Evolutionary conservation across 2,329 filamentous ascomycete genomes (phyloP).

Genomic region (Zasmidium citrigriseum): DNA sequence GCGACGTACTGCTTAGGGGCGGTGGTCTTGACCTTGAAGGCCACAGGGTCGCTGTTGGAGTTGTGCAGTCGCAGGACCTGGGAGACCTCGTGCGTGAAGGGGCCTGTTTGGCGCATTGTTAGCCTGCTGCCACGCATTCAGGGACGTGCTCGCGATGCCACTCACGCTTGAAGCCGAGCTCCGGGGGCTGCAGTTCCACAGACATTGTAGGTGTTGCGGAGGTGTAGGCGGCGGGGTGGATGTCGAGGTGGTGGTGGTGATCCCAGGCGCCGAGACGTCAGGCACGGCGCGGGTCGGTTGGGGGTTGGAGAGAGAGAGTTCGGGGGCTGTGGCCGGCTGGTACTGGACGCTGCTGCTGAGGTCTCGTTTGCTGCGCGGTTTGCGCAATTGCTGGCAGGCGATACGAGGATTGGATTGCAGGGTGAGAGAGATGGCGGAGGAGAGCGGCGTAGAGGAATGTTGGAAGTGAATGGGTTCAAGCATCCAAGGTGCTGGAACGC

Average conservation of each 20-base stretch:
- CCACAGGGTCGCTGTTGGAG: constrained; percentile 58
- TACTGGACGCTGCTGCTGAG: not conserved
- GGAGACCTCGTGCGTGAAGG: constrained; percentile 65
- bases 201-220: constrained; percentile 66
- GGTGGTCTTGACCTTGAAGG: constrained; percentile 92
- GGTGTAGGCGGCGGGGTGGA: not conserved
- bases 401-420: not conserved
- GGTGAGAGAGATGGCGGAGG: not conserved
- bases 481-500: too few species aligned
- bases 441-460: too few species aligned
- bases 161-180: constrained; percentile 92
- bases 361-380: not conserved
- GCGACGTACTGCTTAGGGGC: constrained; percentile 98
- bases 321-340: not conserved
- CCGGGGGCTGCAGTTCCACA: constrained; percentile 85
- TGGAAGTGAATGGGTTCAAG: too few species aligned
- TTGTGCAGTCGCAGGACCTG: constrained; percentile 63
- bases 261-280: too few species aligned
- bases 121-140: constrained; percentile 10
- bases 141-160: constrained; percentile 25
- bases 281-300: not conserved
- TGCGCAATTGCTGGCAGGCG: not conserved
- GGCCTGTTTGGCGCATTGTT: constrained; percentile 48
- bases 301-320: constrained; percentile 5
- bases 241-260: not conserved